Evolutionary conservation across 2,329 filamentous ascomycete genomes (phyloP).

Genomic region (Cladophialophora immunda): DNA sequence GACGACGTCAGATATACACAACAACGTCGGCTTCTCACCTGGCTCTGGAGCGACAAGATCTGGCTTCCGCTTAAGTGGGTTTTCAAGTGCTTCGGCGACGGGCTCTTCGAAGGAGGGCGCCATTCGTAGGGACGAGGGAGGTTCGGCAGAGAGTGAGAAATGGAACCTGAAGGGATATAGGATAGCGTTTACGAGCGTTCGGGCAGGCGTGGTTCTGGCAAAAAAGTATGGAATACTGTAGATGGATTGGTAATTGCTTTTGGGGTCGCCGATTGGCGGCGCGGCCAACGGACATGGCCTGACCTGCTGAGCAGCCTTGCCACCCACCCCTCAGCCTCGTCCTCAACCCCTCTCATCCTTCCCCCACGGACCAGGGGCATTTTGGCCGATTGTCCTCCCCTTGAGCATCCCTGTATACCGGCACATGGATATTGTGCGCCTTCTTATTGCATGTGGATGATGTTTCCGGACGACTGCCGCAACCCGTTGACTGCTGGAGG

Average conservation of each 20-base stretch:
- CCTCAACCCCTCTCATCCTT: background rate
- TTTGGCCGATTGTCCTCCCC: background rate
- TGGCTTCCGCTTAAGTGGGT: conserved; percentile 79
- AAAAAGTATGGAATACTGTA: background rate
- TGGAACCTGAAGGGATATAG: background rate
- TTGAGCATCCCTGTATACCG: background rate
- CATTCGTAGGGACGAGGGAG: conserved; percentile 61
- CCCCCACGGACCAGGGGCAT: background rate
- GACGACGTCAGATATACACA: background rate
- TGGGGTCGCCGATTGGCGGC: background rate
- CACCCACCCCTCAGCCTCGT: background rate
- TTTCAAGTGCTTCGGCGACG: conserved; percentile 74
- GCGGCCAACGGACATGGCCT: background rate
- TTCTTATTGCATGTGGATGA: background rate
- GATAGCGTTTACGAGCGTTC: background rate
- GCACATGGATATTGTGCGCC: background rate
- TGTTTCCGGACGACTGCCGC: background rate
- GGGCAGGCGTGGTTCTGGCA: background rate
- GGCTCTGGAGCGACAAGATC: conserved; percentile 92
- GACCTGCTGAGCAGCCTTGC: conserved; percentile 1
- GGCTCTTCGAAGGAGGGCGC: conserved; percentile 80
- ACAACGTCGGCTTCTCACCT: conserved; percentile 51
- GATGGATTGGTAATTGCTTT: conserved; percentile 5
- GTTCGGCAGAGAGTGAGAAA: background rate
- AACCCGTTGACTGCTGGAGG: background rate